Evolutionary conservation across 495 filamentous ascomycete genomes (phyloP), one percentile per base, ranked within the genome.

Genomic region (Podospora bellae-mahoneyi): DNA sequence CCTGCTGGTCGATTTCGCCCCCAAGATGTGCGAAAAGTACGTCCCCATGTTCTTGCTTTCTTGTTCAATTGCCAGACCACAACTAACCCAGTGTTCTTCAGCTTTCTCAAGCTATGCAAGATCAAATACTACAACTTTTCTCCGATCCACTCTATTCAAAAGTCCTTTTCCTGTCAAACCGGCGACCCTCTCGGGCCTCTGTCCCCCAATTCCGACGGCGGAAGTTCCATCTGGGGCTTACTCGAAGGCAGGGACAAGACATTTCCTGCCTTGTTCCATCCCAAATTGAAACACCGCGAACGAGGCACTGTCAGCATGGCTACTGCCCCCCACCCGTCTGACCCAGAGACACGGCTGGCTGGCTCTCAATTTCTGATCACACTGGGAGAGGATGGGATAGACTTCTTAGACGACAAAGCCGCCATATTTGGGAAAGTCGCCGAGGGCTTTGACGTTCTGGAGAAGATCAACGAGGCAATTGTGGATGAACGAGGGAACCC

Each of bases 111-210:
- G 87, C 91, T 97, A 73, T 97, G 94, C 86, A 97, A 97, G 77
- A 82, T 92, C 79, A 97, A 96, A 82, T 97, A 97, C 80, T 97
- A 97, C 87, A 97, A 97, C 83, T 97, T 93, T 77, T 89, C 93
- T 32, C 94, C 94, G 48, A 80, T 97, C 65, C 89, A 96, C 80
- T 90, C 87, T 70, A 86, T 97, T 62, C 94, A 97, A 76, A 92
- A 91, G 72, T 87, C 91, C 76, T 97, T 96, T 81, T 93, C 93
- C 65, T 96, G 96, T 79, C 94, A 97, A 74, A 95, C 94, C 65
- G 94, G 94, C 71, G 94, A 97, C 77, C 94, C 94, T 48, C 85
- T 97, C 56, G 94, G 94, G 7, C 94, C 93, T 5, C 87, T 89
- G 69, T 90, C 91, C 60, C 78, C 86, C 68, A 88, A 91, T 30